These are phyloP conservation scores for Thraustochytrium striatum DNA, from an alignment of 352 stramenopile species.

Conservation along the genomic window DNA sequence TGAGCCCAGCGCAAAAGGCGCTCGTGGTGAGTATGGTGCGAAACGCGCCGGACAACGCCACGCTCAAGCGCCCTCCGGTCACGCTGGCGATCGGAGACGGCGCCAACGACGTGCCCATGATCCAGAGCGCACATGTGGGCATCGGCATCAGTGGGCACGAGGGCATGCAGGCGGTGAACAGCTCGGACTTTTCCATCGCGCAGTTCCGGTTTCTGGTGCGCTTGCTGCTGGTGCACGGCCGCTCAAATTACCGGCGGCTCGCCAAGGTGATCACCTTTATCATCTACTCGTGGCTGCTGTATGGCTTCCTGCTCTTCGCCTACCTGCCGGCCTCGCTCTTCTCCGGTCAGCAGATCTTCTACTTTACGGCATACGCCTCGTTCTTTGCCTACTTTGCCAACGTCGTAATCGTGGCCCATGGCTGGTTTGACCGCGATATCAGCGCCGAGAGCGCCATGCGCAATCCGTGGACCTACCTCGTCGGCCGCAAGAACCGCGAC, in stretches of 20 bases:
- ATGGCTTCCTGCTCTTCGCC: slow-evolving; percentile 78
- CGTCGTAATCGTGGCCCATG: slow-evolving; percentile 5
- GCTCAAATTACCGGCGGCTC: slow-evolving; percentile 82
- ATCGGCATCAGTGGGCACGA: slow-evolving; percentile 76
- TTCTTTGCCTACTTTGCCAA: slow-evolving; percentile 50
- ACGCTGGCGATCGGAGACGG: slow-evolving; percentile 82
- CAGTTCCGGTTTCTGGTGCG: slow-evolving; percentile 83
- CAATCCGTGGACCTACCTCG: slow-evolving; percentile 42
- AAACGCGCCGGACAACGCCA: slow-evolving; percentile 47
- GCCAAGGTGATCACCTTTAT: slow-evolving; percentile 80
- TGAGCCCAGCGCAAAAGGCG: slow-evolving; percentile 96
- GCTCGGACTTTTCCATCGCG: slow-evolving; percentile 84
- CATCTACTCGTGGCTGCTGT: slow-evolving; percentile 89
- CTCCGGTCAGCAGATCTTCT: slow-evolving; percentile 55
- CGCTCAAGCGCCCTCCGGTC: slow-evolving; percentile 74
- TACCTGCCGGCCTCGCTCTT: slow-evolving; percentile 54
- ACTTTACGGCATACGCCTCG: slow-evolving; percentile 59
- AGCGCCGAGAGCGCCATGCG: slow-evolving; percentile 2
- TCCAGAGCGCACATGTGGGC: slow-evolving; percentile 78
- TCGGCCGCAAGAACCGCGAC: slow-evolving; percentile 50
- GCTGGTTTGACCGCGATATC: slow-evolving; percentile 48
- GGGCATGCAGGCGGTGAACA: slow-evolving; percentile 82
- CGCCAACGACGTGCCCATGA: slow-evolving; percentile 83
- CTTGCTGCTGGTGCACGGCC: slow-evolving; percentile 79
- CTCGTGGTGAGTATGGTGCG: slow-evolving; percentile 91